Conservation (phyloP, 208 protist genomes). For the Acanthamoeba quina region DNA sequence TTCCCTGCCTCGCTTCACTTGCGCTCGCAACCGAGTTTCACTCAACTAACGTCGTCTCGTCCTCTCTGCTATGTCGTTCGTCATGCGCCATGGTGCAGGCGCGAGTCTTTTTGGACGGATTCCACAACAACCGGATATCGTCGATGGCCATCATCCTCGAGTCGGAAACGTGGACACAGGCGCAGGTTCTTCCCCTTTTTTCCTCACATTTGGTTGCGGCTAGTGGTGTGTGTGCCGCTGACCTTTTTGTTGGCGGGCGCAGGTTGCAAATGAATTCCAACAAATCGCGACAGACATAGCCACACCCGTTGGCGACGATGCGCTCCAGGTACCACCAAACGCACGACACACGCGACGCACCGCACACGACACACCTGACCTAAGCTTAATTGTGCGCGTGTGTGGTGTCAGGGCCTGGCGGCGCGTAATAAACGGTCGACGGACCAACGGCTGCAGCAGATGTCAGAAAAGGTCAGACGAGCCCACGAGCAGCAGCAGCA, state of each 20-base stretch:
- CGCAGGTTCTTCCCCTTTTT: neutral
- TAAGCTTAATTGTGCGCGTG: neutral
- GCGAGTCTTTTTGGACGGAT: constrained; percentile 45
- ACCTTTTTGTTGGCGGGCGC: neutral
- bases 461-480: neutral
- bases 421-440: neutral
- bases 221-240: neutral
- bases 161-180: constrained; percentile 62
- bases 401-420: neutral
- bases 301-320: neutral
- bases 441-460: constrained; percentile 34
- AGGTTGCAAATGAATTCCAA: constrained; percentile 73
- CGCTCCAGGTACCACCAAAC: neutral
- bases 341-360: neutral
- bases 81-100: neutral
- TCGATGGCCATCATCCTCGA: constrained; percentile 72
- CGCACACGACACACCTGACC: neutral
- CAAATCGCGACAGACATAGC: constrained; percentile 30
- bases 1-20: neutral
- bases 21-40: neutral
- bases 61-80: neutral
- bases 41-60: neutral
- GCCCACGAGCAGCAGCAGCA: neutral
- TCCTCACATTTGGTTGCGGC: no score
- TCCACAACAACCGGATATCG: constrained; percentile 64